Conservation (phyloP, 176 grass and related monocot genomes). For the Pontederia paniculata region DNA sequence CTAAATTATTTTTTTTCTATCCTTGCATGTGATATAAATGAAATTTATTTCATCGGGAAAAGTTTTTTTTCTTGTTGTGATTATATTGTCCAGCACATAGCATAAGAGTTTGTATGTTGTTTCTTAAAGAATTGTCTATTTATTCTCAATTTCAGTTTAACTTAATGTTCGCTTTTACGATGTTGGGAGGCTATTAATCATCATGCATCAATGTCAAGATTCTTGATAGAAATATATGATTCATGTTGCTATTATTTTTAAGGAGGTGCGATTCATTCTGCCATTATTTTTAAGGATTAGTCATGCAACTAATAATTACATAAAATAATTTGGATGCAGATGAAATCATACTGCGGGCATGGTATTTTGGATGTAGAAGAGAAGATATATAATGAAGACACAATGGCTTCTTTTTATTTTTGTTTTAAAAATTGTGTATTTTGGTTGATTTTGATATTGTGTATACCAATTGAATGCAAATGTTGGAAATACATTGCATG, state of each 20-base stretch:
- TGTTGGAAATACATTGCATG: no score
- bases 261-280: no score
- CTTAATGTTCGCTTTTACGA: conserved; percentile 86
- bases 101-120: neutral
- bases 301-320: neutral
- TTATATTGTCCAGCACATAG: conserved; percentile 1
- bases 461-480: no score
- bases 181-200: conserved; percentile 89
- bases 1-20: no score
- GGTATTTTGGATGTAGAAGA: no score
- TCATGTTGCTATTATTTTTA: no score
- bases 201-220: conserved; percentile 75
- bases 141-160: conserved; percentile 54
- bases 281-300: neutral
- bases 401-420: no score
- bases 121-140: neutral
- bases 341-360: conserved; percentile 97
- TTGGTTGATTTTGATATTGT: no score
- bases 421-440: no score
- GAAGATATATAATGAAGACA: no score
- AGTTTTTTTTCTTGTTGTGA: conserved; percentile 28
- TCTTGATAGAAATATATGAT: conserved; percentile 56
- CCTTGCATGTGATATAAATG: conserved; percentile 78
- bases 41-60: conserved; percentile 98
- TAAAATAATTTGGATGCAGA: conserved; percentile 29